These are phyloP conservation scores for Scopulariopsis brevicaulis DNA, from an alignment of 2,329 filamentous ascomycete genomes.

Conservation along the genomic window DNA sequence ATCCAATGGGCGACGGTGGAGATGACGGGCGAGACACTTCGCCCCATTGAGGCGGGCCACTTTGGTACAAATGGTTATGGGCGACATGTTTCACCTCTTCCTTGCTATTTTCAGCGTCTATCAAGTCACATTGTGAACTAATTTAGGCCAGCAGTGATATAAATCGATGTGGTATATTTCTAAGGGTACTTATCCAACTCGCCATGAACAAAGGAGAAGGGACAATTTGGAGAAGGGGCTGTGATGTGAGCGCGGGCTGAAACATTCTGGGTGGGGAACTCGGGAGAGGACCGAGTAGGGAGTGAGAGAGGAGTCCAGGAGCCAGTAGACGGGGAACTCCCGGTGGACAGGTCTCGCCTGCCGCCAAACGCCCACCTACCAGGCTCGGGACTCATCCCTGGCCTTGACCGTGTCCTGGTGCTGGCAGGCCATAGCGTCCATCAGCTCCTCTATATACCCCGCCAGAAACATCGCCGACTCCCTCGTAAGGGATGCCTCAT, in stretches of 20 bases:
- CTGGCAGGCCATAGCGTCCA: too few species aligned
- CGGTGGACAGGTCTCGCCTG: too few species aligned
- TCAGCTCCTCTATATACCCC: too few species aligned
- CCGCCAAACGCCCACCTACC: too few species aligned
- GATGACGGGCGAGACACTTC: not conserved
- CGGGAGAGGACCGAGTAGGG: too few species aligned
- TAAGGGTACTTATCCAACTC: not conserved
- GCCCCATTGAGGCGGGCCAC: not conserved
- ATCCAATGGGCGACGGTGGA: not conserved
- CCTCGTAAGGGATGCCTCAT: not conserved
- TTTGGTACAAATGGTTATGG: not conserved
- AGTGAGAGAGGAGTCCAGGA: too few species aligned
- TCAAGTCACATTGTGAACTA: not conserved
- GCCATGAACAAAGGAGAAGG: not conserved
- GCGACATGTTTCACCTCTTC: not conserved
- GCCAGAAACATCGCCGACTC: too few species aligned
- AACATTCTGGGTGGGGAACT: too few species aligned
- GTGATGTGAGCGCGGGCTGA: too few species aligned
- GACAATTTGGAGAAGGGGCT: not conserved
- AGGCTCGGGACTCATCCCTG: too few species aligned
- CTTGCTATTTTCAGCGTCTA: not conserved
- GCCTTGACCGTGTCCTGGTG: too few species aligned
- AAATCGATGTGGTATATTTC: not conserved
- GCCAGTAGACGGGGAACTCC: too few species aligned
- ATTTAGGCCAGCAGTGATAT: not conserved